phyloP scores from a whole-genome alignment of 441 rosid genomes.

The Euphorbia celastroides region DNA sequence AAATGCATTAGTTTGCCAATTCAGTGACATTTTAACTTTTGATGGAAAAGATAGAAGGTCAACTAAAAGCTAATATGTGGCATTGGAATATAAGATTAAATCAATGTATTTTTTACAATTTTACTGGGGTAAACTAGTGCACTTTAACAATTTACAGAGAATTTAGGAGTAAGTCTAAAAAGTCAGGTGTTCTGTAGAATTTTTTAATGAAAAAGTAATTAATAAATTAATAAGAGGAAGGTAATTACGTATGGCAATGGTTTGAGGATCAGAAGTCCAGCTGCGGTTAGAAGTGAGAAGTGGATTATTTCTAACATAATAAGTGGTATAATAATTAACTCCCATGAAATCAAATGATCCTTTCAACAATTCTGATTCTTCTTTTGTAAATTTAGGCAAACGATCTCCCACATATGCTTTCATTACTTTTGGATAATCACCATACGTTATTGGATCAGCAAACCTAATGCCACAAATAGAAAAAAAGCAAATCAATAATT shows the following conservation, averaged over 20 bases:
- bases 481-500: not conserved
- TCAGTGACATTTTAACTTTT: too few relatives aligned
- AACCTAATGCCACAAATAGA: slow-evolving; percentile 27
- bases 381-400: slow-evolving; percentile 37
- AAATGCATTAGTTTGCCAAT: too few relatives aligned
- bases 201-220: too few relatives aligned
- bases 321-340: slow-evolving; percentile 38
- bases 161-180: too few relatives aligned
- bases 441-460: slow-evolving; percentile 30
- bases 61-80: too few relatives aligned
- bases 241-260: slow-evolving; percentile 18
- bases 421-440: slow-evolving; percentile 41
- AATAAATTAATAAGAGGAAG: not conserved
- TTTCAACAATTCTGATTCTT: slow-evolving; percentile 28
- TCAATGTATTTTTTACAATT: too few relatives aligned
- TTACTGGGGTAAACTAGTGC: too few relatives aligned
- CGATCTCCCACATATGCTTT: slow-evolving; percentile 26
- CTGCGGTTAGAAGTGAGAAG: slow-evolving; percentile 17
- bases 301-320: slow-evolving; percentile 24
- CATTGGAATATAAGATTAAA: too few relatives aligned
- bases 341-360: slow-evolving; percentile 47
- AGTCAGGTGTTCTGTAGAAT: too few relatives aligned
- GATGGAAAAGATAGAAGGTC: too few relatives aligned
- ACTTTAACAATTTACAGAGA: too few relatives aligned
- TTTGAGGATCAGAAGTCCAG: slow-evolving; percentile 26